phyloP scores from a whole-genome alignment of 208 protist species.

The Leishmania aethiopica region DNA sequence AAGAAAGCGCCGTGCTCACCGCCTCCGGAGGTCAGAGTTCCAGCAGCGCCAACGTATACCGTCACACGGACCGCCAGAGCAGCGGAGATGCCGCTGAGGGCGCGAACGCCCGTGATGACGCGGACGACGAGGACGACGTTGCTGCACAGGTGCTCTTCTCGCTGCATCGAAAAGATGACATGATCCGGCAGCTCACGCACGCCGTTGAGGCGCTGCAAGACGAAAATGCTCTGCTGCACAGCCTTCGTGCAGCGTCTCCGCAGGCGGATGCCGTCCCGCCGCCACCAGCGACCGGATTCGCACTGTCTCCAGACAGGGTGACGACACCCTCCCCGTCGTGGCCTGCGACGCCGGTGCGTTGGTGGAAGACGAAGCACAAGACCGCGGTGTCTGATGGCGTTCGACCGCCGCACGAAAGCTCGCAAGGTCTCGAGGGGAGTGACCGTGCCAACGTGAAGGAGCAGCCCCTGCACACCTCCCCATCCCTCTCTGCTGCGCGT shows the following conservation, averaged over 20 bases:
- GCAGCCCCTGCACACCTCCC: background rate
- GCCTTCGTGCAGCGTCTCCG: constrained; percentile 9
- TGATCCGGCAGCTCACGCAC: constrained; percentile 25
- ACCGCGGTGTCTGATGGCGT: background rate
- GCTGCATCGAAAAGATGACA: constrained; percentile 30
- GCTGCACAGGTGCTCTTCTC: constrained; percentile 30
- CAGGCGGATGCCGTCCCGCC: background rate
- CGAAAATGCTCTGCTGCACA: constrained; percentile 8
- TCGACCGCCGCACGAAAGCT: background rate
- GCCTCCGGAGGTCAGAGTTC: background rate
- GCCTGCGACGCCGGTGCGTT: constrained; percentile 27
- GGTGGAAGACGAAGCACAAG: constrained; percentile 17
- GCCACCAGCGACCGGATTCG: background rate
- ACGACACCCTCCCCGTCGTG: constrained; percentile 21
- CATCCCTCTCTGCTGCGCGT: constrained; percentile 13
- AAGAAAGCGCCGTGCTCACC: background rate
- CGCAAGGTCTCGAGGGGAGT: background rate
- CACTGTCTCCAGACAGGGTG: background rate
- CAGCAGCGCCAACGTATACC: background rate
- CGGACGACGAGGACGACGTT: constrained; percentile 20
- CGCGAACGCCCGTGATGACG: background rate
- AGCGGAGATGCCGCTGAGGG: background rate
- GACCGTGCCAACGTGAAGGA: background rate
- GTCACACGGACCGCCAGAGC: background rate
- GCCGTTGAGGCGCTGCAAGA: constrained; percentile 4